phyloP scores from a whole-genome alignment of 106 monocot species.

The Posidonia australis region DNA sequence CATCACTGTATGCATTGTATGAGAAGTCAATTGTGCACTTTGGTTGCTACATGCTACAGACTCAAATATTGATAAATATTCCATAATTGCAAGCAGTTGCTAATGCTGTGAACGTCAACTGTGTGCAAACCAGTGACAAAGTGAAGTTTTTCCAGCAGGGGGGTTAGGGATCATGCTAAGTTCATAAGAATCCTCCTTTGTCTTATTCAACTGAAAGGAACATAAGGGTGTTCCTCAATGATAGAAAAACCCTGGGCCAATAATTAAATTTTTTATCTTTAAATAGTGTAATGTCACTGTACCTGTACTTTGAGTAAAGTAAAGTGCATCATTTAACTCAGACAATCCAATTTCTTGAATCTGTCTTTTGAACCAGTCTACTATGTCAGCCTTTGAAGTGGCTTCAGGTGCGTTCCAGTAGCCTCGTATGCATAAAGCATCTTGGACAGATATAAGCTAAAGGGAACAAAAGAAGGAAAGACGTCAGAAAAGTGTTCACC shows the following conservation, averaged over 20 bases:
- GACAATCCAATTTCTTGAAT: constrained; percentile 49
- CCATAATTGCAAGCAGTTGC: too few relatives aligned
- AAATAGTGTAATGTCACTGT: not conserved
- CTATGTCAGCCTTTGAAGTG: constrained; percentile 28
- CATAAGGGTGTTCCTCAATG: too few relatives aligned
- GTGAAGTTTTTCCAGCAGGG: not conserved
- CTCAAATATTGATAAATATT: too few relatives aligned
- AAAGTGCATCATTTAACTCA: constrained; percentile 42
- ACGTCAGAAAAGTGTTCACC: too few relatives aligned
- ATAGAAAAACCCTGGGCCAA: not conserved
- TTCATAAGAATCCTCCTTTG: not conserved
- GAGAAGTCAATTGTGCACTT: not conserved
- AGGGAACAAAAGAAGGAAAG: constrained; percentile 1
- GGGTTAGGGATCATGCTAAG: too few relatives aligned
- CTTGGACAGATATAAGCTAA: constrained; percentile 57
- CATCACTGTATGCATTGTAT: not conserved
- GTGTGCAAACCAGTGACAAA: not conserved
- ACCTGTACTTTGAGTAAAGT: constrained; percentile 69
- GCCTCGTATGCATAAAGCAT: constrained; percentile 63
- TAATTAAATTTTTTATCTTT: not conserved
- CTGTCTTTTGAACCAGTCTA: constrained; percentile 48
- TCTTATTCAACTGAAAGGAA: not conserved
- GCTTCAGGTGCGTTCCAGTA: constrained; percentile 62
- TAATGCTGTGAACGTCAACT: too few relatives aligned
- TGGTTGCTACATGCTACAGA: too few relatives aligned